A percentile compares a stretch with the other conserved stretches of the same genome.
phyloP scores from a whole-genome alignment of 106 monocot species.

The Allium sativum region DNA sequence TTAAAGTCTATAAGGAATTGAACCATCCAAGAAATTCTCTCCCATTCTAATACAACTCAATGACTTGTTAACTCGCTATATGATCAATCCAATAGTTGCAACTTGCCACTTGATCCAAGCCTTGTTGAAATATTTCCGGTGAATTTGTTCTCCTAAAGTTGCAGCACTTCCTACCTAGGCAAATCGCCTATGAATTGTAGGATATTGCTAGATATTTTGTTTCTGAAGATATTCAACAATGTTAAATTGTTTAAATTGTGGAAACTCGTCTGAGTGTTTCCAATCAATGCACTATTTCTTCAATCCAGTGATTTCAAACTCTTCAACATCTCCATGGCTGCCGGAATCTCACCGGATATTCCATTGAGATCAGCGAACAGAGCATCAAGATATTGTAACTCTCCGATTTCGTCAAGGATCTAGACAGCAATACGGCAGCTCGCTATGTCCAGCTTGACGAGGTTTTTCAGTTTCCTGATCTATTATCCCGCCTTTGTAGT shows the following conservation, averaged over 20 bases:
- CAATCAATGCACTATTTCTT: conserved; percentile 59
- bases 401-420: conserved; percentile 56
- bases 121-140: conserved; percentile 39
- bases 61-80: conserved; percentile 51
- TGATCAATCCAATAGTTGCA: conserved; percentile 42
- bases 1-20: conserved; percentile 46
- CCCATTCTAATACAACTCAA: conserved; percentile 64
- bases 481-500: conserved; percentile 59
- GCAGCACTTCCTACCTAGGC: conserved; percentile 29
- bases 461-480: conserved; percentile 45
- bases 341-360: conserved; percentile 35
- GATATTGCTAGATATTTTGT: conserved; percentile 39
- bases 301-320: conserved; percentile 72
- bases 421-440: conserved; percentile 58
- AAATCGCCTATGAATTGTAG: conserved; percentile 40
- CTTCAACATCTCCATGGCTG: conserved; percentile 38
- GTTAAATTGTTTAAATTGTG: conserved; percentile 37
- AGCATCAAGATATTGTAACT: conserved; percentile 51
- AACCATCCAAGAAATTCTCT: conserved; percentile 72
- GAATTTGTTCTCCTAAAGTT: conserved; percentile 71
- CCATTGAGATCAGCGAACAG: conserved; percentile 72
- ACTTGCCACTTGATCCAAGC: conserved; percentile 36
- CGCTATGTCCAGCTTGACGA: conserved; percentile 75
- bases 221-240: conserved; percentile 45
- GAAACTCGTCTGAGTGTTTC: conserved; percentile 38